Conservation (phyloP, 1,139 yeast genomes). For the Hemisphaericaspora xylofermentans region DNA sequence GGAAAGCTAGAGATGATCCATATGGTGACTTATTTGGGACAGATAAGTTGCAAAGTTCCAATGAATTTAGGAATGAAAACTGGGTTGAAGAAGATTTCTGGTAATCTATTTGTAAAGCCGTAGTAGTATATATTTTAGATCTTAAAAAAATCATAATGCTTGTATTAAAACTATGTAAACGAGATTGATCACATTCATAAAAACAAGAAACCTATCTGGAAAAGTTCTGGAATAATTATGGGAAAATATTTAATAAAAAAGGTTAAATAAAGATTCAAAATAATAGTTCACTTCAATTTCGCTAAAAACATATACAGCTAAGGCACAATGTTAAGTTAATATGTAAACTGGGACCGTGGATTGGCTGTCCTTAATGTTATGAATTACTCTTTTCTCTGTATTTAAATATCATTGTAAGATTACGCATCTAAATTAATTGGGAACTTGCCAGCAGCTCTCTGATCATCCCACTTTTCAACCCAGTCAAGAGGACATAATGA, state of each 20-base stretch:
- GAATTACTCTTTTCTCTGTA: background rate
- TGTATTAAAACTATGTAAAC: conserved; percentile 1
- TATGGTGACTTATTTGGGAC: conserved; percentile 60
- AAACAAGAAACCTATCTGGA: background rate
- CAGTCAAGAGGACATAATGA: conserved; percentile 91
- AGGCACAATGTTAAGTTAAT: background rate
- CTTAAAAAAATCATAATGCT: background rate
- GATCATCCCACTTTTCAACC: conserved; percentile 96
- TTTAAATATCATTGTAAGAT: background rate
- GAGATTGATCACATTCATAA: background rate
- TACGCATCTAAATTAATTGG: conserved; percentile 38
- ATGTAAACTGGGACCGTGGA: background rate
- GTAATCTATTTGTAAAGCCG: conserved; percentile 31
- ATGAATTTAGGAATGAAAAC: conserved; percentile 56
- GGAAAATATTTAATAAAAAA: background rate
- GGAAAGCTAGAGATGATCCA: conserved; percentile 41
- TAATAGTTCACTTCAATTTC: background rate
- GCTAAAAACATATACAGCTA: background rate
- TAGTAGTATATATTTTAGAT: background rate
- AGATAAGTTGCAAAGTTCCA: conserved; percentile 48
- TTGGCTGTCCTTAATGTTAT: no score
- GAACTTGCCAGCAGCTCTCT: conserved; percentile 65
- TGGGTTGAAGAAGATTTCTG: conserved; percentile 68
- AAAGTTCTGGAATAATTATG: background rate
- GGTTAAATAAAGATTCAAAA: background rate